Evolutionary conservation across 2,329 filamentous ascomycete species (phyloP), one percentile per base, ranked within the genome.

Genomic region (Venturia effusa): DNA sequence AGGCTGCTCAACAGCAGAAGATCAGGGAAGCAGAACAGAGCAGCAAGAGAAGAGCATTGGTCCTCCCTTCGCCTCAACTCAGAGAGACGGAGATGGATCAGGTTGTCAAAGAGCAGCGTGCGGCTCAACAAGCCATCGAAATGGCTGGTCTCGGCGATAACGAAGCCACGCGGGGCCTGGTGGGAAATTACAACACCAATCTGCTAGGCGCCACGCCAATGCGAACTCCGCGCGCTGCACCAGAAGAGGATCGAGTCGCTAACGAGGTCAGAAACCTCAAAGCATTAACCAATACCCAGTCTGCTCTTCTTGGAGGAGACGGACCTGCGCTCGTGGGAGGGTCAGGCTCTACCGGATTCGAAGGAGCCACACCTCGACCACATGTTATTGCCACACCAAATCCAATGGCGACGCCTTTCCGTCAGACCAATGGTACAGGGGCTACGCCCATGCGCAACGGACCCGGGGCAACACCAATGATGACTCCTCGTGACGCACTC

Each of bases 71-170:
- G 30, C 94, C 94, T 10, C 94, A 99, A 76, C 91, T 99, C 70
- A 88, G 90, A 74, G 94, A 99, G 71, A 83, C 86, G 54, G 94
- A 99, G 76, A 80, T 99, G 65, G 94, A 99, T 72, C 92, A 97
- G 68, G 97, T 99, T 71, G 91, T 99, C 68, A 99, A 99, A 80
- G 96, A 97, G 92, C 93, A 94, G 55, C 89, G 96, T 83, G 85
- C 92, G 66, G 94, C 93, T 43, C 92, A 97, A 71, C 87, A 88
- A 61, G 94, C 94, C 54, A 92, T 87, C 70, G 79, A 82, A 67
- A 80, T 89, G 73, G 90, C 90, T 4, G 84, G 84, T 55, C 85
- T 86, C 62, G 89, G 89, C 73, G 91, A 96, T 66, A 95, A 92
- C 67, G 86, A 91, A 71, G 86, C 90, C 62, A 96, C 92, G 0